Percentiles rank a stretch among this genome's conserved stretches.
phyloP scores from a whole-genome alignment of 257 asterid genomes.

The Solanum microdontum region DNA sequence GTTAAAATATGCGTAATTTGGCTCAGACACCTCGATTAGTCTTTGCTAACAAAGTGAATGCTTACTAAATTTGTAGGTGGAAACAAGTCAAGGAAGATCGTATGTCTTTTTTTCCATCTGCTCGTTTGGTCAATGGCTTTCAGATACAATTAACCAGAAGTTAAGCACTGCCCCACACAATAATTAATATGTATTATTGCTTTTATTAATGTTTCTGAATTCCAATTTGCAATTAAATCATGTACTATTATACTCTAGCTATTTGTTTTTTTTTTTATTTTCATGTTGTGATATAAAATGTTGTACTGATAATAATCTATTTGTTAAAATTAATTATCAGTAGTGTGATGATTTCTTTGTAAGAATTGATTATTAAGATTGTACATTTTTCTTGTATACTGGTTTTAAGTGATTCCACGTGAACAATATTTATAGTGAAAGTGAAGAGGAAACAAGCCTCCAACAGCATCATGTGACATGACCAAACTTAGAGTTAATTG shows the following conservation, averaged over 20 bases:
- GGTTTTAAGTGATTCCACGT: not conserved
- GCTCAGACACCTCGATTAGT: too few relatives aligned
- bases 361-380: not conserved
- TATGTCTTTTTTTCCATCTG: slow-evolving; percentile 91
- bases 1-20: fast-evolving
- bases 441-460: not conserved
- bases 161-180: not conserved
- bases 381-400: not conserved
- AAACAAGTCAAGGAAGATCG: slow-evolving; percentile 63
- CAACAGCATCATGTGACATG: not conserved
- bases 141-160: slow-evolving; percentile 46
- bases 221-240: not conserved
- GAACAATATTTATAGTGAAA: not conserved
- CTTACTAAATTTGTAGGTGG: slow-evolving; percentile 41
- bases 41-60: not conserved
- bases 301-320: not conserved
- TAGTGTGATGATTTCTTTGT: not conserved
- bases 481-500: not conserved
- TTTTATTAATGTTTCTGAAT: not conserved
- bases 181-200: not conserved
- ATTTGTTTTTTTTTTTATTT: not conserved
- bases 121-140: slow-evolving; percentile 81
- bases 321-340: not conserved
- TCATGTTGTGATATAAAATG: not conserved
- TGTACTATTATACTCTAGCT: not conserved